phyloP scores from a whole-genome alignment of 148 eudicot species.

The Chenopodium album region DNA sequence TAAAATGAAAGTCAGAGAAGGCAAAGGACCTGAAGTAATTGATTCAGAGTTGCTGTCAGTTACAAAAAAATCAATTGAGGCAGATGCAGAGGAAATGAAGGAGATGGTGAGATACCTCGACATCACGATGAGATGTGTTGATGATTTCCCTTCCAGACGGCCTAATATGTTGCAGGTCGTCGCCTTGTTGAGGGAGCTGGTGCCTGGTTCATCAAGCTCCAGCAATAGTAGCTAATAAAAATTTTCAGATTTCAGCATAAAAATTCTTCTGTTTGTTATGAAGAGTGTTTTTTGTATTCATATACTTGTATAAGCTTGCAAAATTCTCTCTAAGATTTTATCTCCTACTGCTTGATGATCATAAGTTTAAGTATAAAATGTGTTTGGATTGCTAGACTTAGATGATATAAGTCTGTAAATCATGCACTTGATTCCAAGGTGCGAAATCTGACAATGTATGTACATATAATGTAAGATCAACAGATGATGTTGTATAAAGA shows the following conservation, averaged over 20 bases:
- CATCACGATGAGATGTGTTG: slow-evolving; percentile 75
- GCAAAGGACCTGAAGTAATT: slow-evolving; percentile 86
- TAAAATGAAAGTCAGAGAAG: slow-evolving; percentile 88
- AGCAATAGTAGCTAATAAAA: slow-evolving; percentile 27
- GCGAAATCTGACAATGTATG: slow-evolving; percentile 29
- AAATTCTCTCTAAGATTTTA: background rate
- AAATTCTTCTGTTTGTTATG: slow-evolving; percentile 23
- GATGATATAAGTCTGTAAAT: slow-evolving; percentile 15
- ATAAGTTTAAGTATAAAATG: background rate
- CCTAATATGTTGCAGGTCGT: slow-evolving; percentile 94
- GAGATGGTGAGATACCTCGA: slow-evolving; percentile 82
- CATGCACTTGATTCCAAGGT: slow-evolving; percentile 5
- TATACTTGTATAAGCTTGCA: background rate
- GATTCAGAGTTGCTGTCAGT: slow-evolving; percentile 55
- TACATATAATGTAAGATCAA: slow-evolving; percentile 27
- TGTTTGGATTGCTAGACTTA: background rate
- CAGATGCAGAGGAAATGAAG: slow-evolving; percentile 64
- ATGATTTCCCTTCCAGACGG: slow-evolving; percentile 92
- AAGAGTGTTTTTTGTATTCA: slow-evolving; percentile 20
- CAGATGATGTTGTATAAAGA: slow-evolving; percentile 18
- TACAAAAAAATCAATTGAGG: slow-evolving; percentile 39
- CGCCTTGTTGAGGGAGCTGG: slow-evolving; percentile 83
- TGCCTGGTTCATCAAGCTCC: slow-evolving; percentile 34
- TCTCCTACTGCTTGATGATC: slow-evolving; percentile 6
- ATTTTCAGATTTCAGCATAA: background rate